A percentile compares a stretch with the other conserved stretches of the same genome.
Conservation (phyloP, 2,329 filamentous ascomycete genomes). For the Paracoccidioides lutzii region DNA sequence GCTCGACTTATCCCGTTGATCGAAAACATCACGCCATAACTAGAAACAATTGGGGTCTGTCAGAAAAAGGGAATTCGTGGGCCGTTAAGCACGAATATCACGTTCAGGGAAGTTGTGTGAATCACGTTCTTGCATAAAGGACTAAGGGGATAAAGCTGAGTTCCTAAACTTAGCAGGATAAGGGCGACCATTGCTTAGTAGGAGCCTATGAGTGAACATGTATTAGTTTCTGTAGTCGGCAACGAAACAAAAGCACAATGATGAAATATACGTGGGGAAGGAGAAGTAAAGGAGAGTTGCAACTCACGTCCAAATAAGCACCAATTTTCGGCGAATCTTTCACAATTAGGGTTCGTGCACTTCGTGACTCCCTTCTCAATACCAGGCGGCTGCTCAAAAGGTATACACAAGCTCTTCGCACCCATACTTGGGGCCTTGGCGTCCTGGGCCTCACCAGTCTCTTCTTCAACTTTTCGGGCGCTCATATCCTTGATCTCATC, state of each 20-base stretch:
- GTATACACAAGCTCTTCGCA: conserved; percentile 64
- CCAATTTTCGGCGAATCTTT: conserved; percentile 64
- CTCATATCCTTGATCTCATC: conserved; percentile 91
- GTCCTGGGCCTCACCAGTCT: conserved; percentile 58
- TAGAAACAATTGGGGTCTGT: neutral
- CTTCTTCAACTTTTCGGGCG: conserved; percentile 51
- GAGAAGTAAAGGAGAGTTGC: neutral
- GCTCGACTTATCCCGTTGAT: neutral
- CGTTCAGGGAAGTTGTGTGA: neutral
- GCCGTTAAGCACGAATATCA: neutral
- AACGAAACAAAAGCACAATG: neutral
- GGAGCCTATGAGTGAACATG: conserved; percentile 9
- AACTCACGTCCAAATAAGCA: conserved; percentile 63
- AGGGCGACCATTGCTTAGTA: conserved; percentile 8
- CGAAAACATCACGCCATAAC: neutral
- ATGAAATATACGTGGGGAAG: neutral
- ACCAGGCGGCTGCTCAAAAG: conserved; percentile 74
- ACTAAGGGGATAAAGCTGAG: neutral
- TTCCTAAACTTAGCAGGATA: neutral
- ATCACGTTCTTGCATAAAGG: neutral
- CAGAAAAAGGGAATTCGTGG: neutral
- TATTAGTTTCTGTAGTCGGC: neutral
- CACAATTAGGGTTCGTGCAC: conserved; percentile 83
- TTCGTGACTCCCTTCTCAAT: conserved; percentile 71
- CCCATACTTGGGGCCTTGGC: conserved; percentile 61